Evolutionary conservation across 805 yeast species (phyloP).

Genomic region (Nakazawaea laoshanensis): DNA sequence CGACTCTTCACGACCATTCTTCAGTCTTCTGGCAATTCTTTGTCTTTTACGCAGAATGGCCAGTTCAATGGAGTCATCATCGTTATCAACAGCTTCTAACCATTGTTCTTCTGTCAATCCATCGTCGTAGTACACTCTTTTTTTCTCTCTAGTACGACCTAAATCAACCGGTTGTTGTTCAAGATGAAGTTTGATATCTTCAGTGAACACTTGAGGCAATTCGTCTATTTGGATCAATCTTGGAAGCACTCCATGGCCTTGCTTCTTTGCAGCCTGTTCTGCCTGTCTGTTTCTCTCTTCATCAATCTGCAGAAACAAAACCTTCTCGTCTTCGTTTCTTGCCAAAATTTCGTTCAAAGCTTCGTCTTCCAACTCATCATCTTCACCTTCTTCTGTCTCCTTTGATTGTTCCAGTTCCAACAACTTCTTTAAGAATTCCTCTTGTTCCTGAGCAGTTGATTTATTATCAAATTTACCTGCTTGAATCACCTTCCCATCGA

Average conservation of each 20-base stretch:
- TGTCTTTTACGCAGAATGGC: constrained; percentile 46
- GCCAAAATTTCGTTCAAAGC: constrained; percentile 69
- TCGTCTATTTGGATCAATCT: constrained; percentile 65
- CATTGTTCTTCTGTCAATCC: constrained; percentile 71
- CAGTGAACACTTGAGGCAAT: constrained; percentile 71
- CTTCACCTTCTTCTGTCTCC: constrained; percentile 26
- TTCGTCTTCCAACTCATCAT: constrained; percentile 56
- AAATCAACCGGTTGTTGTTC: constrained; percentile 32
- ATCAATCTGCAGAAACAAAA: constrained; percentile 51
- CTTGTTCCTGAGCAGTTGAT: constrained; percentile 83
- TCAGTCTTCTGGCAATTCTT: constrained; percentile 29
- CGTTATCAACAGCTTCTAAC: constrained; percentile 72
- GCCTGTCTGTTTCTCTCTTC: constrained; percentile 36
- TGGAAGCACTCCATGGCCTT: constrained; percentile 19
- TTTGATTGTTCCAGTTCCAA: constrained; percentile 61
- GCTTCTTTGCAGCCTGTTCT: constrained; percentile 21
- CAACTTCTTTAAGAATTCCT: constrained; percentile 62
- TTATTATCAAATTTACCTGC: constrained; percentile 88
- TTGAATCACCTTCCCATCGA: constrained; percentile 84
- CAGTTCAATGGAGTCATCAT: constrained; percentile 53
- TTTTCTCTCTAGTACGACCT: constrained; percentile 61
- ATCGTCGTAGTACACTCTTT: constrained; percentile 53
- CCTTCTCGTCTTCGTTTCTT: constrained; percentile 54
- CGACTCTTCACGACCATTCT: constrained; percentile 18
- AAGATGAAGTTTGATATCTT: constrained; percentile 40